phyloP scores from a whole-genome alignment of 306 rosid species.

The Begonia peltatifolia region DNA sequence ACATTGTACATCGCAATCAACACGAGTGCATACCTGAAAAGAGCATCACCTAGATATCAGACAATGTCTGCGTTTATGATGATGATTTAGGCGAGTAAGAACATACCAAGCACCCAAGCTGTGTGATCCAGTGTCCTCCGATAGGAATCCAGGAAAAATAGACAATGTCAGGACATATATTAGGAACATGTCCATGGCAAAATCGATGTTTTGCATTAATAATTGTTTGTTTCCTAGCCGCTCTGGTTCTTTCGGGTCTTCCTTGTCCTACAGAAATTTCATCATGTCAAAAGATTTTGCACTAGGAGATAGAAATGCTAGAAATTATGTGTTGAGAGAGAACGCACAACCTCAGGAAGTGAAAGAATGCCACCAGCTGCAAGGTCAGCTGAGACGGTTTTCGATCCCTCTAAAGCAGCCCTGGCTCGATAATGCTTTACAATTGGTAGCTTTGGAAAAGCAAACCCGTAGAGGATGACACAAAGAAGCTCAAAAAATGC shows the following conservation, averaged over 20 bases:
- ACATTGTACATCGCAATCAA: slow-evolving; percentile 61
- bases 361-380: slow-evolving; percentile 65
- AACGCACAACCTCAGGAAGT: slow-evolving; percentile 17
- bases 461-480: slow-evolving; percentile 48
- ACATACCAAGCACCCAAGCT: slow-evolving; percentile 67
- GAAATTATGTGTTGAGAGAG: background rate
- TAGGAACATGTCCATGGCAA: slow-evolving; percentile 54
- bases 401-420: slow-evolving; percentile 81
- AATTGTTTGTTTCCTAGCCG: slow-evolving; percentile 56
- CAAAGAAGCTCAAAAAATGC: slow-evolving; percentile 55
- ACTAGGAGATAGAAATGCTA: background rate
- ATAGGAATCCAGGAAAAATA: slow-evolving; percentile 84
- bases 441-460: slow-evolving; percentile 58
- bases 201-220: slow-evolving; percentile 55
- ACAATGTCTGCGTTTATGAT: background rate
- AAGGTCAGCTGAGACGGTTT: slow-evolving; percentile 75
- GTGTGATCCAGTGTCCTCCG: slow-evolving; percentile 82
- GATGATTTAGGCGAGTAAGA: background rate
- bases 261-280: slow-evolving; percentile 26
- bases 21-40: slow-evolving; percentile 69
- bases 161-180: slow-evolving; percentile 47
- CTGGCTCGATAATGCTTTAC: slow-evolving; percentile 73
- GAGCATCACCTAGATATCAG: background rate
- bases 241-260: slow-evolving; percentile 15
- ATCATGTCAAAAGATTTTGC: slow-evolving; percentile 2